A percentile compares a stretch with the other conserved stretches of the same genome.
These are phyloP conservation scores for Aspergillus sclerotioniger DNA, from an alignment of 495 filamentous ascomycete species.

Conservation along the genomic window DNA sequence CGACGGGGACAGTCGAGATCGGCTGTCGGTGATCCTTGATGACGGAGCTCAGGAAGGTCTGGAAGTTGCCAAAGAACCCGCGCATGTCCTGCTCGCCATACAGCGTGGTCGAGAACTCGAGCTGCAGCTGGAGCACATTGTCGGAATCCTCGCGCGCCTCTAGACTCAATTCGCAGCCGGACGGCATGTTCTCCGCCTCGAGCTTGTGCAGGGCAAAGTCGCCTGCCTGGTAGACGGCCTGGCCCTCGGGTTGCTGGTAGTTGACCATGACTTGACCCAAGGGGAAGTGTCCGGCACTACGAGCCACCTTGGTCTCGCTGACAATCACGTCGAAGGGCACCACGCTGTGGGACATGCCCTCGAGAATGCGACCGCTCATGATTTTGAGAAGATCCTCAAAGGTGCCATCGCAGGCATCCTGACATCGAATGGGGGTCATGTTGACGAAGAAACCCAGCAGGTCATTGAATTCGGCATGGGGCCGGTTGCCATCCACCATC, in stretches of 20 bases:
- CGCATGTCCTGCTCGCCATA: slow-evolving; percentile 29
- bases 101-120: slow-evolving; percentile 24
- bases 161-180: slow-evolving; percentile 6
- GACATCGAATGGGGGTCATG: not conserved
- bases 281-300: not conserved
- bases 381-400: not conserved
- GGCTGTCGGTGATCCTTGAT: slow-evolving; percentile 31
- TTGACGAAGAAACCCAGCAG: not conserved
- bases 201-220: not conserved
- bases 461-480: not conserved
- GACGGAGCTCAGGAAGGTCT: slow-evolving; percentile 23
- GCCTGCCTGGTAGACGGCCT: not conserved
- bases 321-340: not conserved
- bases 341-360: not conserved
- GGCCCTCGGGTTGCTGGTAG: not conserved
- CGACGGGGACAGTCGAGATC: slow-evolving; percentile 17
- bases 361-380: not conserved
- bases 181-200: not conserved
- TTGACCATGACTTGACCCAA: not conserved
- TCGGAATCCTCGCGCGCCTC: slow-evolving; percentile 25
- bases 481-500: not conserved
- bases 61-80: slow-evolving; percentile 32
- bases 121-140: slow-evolving; percentile 21
- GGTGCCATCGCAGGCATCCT: not conserved
- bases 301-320: too few species aligned